Evolutionary conservation across 2,329 filamentous ascomycete species (phyloP), one percentile per base, ranked within the genome.

Genomic region (Paecilomyces fulvus): DNA sequence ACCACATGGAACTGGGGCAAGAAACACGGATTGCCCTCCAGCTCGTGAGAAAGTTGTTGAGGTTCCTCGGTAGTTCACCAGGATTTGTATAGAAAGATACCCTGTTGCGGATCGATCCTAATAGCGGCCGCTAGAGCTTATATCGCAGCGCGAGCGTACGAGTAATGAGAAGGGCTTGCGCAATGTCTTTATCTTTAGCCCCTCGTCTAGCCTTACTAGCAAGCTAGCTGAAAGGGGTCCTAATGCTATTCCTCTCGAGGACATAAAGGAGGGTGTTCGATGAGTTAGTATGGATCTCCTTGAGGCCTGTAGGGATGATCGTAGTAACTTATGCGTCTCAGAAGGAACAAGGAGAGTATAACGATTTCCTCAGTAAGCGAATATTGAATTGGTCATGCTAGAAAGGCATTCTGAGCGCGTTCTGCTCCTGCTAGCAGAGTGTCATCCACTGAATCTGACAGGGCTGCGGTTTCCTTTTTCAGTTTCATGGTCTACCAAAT

Each of bases 1-100:
- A 83, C 82, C 66, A 79, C 82, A 12, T 81, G 76, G 70, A 74
- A 76, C 28, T 85, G 79, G 75, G 83, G 82, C 3, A 80, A 79
- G 69, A 76, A 80, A 67, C 75, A 83, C 58, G 82, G 81, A 25
- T 59, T 75, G 56, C 67, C 70, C 1, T 14, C 53, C 9, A 46
- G 31, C 37, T 56, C 51, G 30, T 58, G 61, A 49, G 54, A 53
- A 30, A 25, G 37, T 51, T 52, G 12, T 54, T 59, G 28, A 53
- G 60, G 23, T 50, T 49, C 25, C 50, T 62, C n/a, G 6, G 37
- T 43, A 9, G 56, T 58, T 62, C 56, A 54, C 46, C 46, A 48
- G n/a, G 48, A 55, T 49, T 57, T 66, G 58, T 60, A 64, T 63
- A 58, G 57, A 60, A 65, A 67, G 65, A 70, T 65, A 65, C 63